Evolutionary conservation across 441 rosid genomes (phyloP).

Genomic region (Viola pubescens): DNA sequence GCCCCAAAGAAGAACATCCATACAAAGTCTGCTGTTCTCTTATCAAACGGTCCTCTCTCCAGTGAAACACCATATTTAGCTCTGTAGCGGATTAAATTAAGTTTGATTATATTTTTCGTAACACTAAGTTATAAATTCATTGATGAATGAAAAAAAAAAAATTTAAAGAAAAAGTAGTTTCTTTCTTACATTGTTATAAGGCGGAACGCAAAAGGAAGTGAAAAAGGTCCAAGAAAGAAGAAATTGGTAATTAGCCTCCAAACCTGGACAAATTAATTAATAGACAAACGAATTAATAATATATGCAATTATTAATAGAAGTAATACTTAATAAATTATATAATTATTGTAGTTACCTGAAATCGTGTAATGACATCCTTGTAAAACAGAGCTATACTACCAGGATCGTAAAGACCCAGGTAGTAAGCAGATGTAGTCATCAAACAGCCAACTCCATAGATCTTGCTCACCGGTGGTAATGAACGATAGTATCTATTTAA

Average conservation of each 20-base stretch:
- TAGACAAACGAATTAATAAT: neutral
- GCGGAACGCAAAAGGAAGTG: constrained; percentile 43
- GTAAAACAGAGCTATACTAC: constrained; percentile 36
- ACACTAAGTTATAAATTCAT: neutral
- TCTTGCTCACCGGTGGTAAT: constrained; percentile 62
- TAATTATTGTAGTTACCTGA: constrained; percentile 27
- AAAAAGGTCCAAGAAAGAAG: constrained; percentile 52
- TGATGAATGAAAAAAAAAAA: neutral
- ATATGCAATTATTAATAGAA: too few species aligned
- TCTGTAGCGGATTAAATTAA: constrained; percentile 28
- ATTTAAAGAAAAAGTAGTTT: neutral
- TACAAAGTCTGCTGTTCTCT: constrained; percentile 57
- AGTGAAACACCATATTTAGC: constrained; percentile 53
- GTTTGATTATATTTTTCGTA: neutral
- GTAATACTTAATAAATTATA: too few species aligned
- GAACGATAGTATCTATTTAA: constrained; percentile 43
- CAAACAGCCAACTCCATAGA: constrained; percentile 52
- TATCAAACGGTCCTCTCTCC: constrained; percentile 63
- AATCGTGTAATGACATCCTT: constrained; percentile 38
- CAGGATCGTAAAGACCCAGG: constrained; percentile 29
- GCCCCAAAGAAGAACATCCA: constrained; percentile 72
- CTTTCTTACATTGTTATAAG: constrained; percentile 46
- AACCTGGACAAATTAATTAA: constrained; percentile 27
- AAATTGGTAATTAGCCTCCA: constrained; percentile 61
- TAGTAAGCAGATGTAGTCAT: constrained; percentile 44